Evolutionary conservation across 345 rosid genomes (phyloP), one percentile per base, ranked within the genome.

Genomic region (Sonneratia caseolaris): DNA sequence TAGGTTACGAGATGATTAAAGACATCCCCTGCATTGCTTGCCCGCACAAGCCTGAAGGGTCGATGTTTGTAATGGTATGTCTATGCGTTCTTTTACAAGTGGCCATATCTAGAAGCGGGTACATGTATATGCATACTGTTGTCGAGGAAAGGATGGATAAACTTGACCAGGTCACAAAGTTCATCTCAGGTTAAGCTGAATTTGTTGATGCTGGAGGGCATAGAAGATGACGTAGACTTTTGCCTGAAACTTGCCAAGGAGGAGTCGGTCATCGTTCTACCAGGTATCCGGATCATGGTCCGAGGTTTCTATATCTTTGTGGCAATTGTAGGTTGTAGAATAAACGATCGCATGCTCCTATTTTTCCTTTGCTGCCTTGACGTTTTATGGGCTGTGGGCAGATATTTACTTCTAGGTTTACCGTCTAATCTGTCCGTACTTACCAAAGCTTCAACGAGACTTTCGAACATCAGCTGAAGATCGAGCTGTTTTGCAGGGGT

Each of bases 181-280:
- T 10, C 13, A 3, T 35, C 6, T 13, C 84, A 87, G 90, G 80
- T 82, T 2, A 80, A 85, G 62, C 72, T 87, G 40, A 75, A 86
- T 42, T 64, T 78, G 45, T 68, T 78, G 0, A 18, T 75, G 16
- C 68, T 86, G 68, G 83, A 84, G 49, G 90, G 73, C 70, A 82
- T 86, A 16, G 64, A 56, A 2, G 91, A 90, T 67, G 96, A 90
- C 49, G 42, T 82, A 78, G 91, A 88, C 37, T 90, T 90, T 76
- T 83, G 96, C 71, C 71, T 75, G 69, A 86, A 90, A 83, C 83
- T 89, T 57, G 89, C 85, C 3, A 75, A 65, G 59, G 96, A 88
- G 78, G 91, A 88, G 72, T 83, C 84, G 9, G 84, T 86, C 10
- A 76, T 86, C 5, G 48, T 88, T 38, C 56, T 88, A 42, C 87